Percentiles rank a stretch among this genome's conserved stretches.
Evolutionary conservation across 352 stramenopile genomes (phyloP).

Genomic region (Phytophthora pinifolia): DNA sequence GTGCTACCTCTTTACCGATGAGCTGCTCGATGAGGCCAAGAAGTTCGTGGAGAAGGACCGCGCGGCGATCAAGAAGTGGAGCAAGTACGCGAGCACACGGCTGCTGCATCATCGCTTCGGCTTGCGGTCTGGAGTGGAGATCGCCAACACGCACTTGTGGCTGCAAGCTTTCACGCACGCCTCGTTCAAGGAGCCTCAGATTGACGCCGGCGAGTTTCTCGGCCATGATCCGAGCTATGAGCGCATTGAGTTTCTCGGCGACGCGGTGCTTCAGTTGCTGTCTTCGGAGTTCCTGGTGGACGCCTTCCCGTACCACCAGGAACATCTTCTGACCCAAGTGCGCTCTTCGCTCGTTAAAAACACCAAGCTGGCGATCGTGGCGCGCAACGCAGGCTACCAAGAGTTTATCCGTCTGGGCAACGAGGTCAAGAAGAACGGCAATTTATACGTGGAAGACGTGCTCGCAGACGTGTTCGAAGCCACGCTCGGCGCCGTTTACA

Average conservation of each 20-base stretch:
- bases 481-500: conserved; percentile 69
- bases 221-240: conserved; percentile 75
- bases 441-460: conserved; percentile 74
- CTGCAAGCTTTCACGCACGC: conserved; percentile 75
- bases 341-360: conserved; percentile 88
- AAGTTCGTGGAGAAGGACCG: conserved; percentile 58
- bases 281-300: conserved; percentile 81
- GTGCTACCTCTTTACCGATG: conserved; percentile 58
- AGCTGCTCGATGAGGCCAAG: conserved; percentile 44
- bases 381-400: conserved; percentile 56
- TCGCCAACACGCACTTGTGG: conserved; percentile 74
- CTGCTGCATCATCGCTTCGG: conserved; percentile 62
- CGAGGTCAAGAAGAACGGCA: conserved; percentile 52
- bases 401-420: conserved; percentile 76
- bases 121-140: conserved; percentile 45
- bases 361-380: conserved; percentile 65
- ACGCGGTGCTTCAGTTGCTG: conserved; percentile 80
- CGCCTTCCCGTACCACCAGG: conserved; percentile 79
- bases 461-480: conserved; percentile 82
- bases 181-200: conserved; percentile 75
- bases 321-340: conserved; percentile 76
- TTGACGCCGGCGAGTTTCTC: conserved; percentile 68
- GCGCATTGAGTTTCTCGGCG: conserved; percentile 84
- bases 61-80: conserved; percentile 50
- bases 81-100: conserved; percentile 42